Evolutionary conservation across 164 flowering plant genomes (phyloP), one percentile per base, ranked within the genome.

Genomic region (Stephania japonica): DNA sequence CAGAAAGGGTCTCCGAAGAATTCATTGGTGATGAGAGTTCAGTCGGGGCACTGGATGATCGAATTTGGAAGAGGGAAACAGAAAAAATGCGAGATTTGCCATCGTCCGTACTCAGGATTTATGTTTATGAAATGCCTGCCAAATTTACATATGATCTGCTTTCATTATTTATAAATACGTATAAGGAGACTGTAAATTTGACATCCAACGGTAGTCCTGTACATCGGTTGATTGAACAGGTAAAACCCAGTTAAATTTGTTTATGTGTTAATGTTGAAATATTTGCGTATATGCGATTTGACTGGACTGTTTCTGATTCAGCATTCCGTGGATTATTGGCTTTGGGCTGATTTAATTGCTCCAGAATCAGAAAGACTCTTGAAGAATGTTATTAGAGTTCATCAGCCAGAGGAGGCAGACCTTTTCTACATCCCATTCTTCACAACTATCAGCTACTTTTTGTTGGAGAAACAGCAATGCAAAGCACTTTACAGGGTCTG

Each of bases 201-300:
- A 93, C 98, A 24, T 95, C 99, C 18, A 95, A 95, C 77, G 99
- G 99, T n/a, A 93, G 98, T 79, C 99, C 98, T 8, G 98, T 95
- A 26, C 99, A 93, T 81, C 88, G 99, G 7, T 75, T 95, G 21
- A 91, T 95, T 66, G 97, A 95, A 75, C 99, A 95, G 88, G 99
- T 90, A 66, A 8, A n/a, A 49, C 23, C n/a, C n/a, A 19, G 18
- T 56, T 21, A 56, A 56, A 56, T n/a, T 47, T 47, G n/a, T 56
- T 56, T 56, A 18, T 18, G 23, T 0, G 21, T 6, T 56, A 56
- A 56, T 56, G 18, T 56, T 56, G 13, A 4, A 56, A 7, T 16
- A 16, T 9, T 56, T 53, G n/a, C n/a, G 5, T 1, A 23, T 1
- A 2, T 67, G 18, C 27, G 5, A 32, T 50, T 43, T 9, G 42